phyloP scores from a whole-genome alignment of 768 basidiomycete species.

The Lactifluus subvellereus region DNA sequence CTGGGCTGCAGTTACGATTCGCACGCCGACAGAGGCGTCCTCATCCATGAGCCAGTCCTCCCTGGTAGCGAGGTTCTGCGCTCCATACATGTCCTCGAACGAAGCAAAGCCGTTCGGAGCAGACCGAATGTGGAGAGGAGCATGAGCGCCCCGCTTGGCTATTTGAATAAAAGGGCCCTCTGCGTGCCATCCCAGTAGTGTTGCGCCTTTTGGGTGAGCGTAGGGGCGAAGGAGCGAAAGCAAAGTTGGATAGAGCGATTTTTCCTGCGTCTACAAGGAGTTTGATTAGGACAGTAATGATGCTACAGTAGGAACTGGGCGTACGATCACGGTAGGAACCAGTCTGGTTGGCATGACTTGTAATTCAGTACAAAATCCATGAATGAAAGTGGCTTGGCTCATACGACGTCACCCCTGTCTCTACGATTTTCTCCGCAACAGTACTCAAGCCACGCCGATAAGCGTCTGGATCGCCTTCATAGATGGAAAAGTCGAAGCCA shows the following conservation, averaged over 20 bases:
- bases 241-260: constrained; percentile 64
- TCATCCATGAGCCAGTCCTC: constrained; percentile 63
- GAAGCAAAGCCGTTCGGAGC: constrained; percentile 59
- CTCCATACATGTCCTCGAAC: constrained; percentile 71
- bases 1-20: constrained; percentile 83
- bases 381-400: constrained; percentile 32
- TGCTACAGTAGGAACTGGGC: constrained; percentile 24
- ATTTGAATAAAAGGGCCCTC: constrained; percentile 86
- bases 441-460: constrained; percentile 64
- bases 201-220: constrained; percentile 57
- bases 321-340: constrained; percentile 51
- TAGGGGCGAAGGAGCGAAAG: constrained; percentile 64
- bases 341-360: constrained; percentile 19
- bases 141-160: constrained; percentile 81
- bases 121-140: constrained; percentile 54
- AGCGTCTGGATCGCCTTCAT: constrained; percentile 59
- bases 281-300: background rate
- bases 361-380: background rate
- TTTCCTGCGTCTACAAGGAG: constrained; percentile 63
- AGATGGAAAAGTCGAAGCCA: constrained; percentile 82
- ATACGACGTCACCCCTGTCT: constrained; percentile 86
- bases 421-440: constrained; percentile 70
- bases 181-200: constrained; percentile 81
- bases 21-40: constrained; percentile 46
- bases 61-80: constrained; percentile 51